Evolutionary conservation across 768 basidiomycete species (phyloP), one percentile per base, ranked within the genome.

Genomic region (Tricholoma bakamatsutake): DNA sequence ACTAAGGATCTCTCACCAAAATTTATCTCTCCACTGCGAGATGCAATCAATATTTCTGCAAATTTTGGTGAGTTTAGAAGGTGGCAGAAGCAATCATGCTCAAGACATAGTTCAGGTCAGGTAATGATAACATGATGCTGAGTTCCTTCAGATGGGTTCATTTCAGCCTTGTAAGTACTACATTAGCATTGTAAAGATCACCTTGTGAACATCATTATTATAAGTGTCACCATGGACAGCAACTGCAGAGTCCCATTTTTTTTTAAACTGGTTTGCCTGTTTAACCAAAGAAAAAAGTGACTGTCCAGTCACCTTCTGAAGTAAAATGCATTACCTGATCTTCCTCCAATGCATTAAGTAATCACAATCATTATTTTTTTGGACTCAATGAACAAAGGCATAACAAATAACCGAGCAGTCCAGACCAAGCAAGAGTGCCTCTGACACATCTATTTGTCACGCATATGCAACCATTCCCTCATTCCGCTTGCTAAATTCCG

Each of bases 371-470:
- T 57, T 30, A 58, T 63, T 51, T 66, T 69, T 2, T 62, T 40
- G 1, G 18, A 35, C 40, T 70, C 48, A 4, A 66, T 30, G 9
- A 72, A 56, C 4, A 71, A 50, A 0, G 67, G 69, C 62, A 73
- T 59, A 54, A 70, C 62, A 55, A 73, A 75, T 67, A 0, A 73
- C 68, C 2, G 67, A 51, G 21, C 57, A 59, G 57, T 75, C 71
- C 1, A 75, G 59, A 3, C 69, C 67, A 1, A 74, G 57, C 3
- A 71, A 37, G 13, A 72, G 12, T 1, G 71, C 70, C 61, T 75
- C 73, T 0, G 69, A 48, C 2, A 72, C 68, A 57, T 77, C 72
- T 8, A 76, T 56, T 59, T 76, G 75, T 74, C 75, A 76, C 1
- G 61, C 55, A 58, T 74, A 66, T 7, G 71, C 54, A 3, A 24